Evolutionary conservation across 257 asterid genomes (phyloP).

Genomic region (Paraleonurus japonicus): DNA sequence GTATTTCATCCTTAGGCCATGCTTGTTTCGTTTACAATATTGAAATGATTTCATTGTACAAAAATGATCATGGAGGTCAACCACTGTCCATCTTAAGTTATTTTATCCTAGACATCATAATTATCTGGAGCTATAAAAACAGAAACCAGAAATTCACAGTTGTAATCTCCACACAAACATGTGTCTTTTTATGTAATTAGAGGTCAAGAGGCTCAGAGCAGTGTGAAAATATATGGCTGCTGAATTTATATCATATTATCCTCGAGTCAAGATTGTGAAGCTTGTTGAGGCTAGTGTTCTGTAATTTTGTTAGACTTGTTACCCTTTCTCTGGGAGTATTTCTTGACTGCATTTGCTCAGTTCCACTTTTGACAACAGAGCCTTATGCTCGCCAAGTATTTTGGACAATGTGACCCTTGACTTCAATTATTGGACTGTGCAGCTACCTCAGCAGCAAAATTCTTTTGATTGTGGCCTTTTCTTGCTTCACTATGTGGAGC

Average conservation of each 20-base stretch:
- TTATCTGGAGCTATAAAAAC: conserved; percentile 1
- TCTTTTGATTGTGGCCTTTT: conserved; percentile 91
- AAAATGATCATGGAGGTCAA: neutral
- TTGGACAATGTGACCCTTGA: conserved; percentile 25
- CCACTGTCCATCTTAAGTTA: neutral
- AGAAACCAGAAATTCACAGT: neutral
- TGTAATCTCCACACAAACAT: neutral
- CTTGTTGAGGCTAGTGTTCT: conserved; percentile 14
- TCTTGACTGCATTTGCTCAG: conserved; percentile 16
- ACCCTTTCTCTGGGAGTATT: conserved; percentile 7
- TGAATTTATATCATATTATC: conserved; percentile 8
- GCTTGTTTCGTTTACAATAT: neutral
- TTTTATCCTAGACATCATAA: neutral
- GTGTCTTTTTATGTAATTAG: neutral
- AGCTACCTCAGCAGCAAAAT: conserved; percentile 96
- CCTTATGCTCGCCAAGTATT: neutral
- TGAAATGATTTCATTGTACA: neutral
- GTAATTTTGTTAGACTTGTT: neutral
- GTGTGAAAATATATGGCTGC: neutral
- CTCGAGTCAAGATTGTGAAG: conserved; percentile 10
- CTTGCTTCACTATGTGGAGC: conserved; percentile 92
- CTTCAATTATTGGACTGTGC: conserved; percentile 34
- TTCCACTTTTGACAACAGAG: neutral
- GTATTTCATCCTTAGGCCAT: neutral
- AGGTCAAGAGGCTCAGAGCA: conserved; percentile 9